These are phyloP conservation scores for Salix exigua DNA, from an alignment of 345 rosid genomes.

Conservation along the genomic window DNA sequence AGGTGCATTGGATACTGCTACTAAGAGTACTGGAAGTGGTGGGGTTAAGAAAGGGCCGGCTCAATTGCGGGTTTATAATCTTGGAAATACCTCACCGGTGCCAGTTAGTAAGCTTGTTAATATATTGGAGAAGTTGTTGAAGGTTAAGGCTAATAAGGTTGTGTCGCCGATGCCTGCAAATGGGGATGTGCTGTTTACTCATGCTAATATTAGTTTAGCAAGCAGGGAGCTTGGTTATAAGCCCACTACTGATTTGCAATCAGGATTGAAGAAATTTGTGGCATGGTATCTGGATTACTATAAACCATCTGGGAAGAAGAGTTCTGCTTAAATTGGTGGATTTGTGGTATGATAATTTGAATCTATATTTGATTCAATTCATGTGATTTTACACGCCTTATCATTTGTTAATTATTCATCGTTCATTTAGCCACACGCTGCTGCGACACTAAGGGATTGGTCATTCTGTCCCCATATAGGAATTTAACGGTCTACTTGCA, in stretches of 20 bases:
- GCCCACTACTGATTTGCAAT: conserved; percentile 24
- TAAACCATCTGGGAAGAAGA: conserved; percentile 11
- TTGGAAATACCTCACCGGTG: conserved; percentile 30
- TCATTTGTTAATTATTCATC: not conserved
- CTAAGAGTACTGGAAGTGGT: conserved; percentile 32
- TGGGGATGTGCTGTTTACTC: conserved; percentile 34
- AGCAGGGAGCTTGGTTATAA: conserved; percentile 31
- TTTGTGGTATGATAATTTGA: conserved; percentile 18
- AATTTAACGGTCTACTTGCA: conserved; percentile 13
- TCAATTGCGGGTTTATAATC: conserved; percentile 26
- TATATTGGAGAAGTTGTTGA: conserved; percentile 34
- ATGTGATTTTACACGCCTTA: not conserved
- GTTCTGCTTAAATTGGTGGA: conserved; percentile 23
- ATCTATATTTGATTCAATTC: conserved; percentile 22
- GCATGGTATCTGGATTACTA: conserved; percentile 32
- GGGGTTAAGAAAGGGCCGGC: conserved; percentile 29
- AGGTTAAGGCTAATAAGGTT: conserved; percentile 31
- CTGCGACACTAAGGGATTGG: conserved; percentile 2
- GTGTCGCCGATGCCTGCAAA: conserved; percentile 30
- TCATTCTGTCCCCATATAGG: conserved; percentile 9
- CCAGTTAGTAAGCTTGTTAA: conserved; percentile 29
- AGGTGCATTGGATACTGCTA: conserved; percentile 33
- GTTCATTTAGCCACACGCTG: conserved; percentile 4
- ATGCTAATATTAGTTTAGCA: conserved; percentile 31
- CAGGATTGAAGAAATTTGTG: conserved; percentile 34